Conservation (phyloP, 306 rosid species). For the Abrus pulchellus region DNA sequence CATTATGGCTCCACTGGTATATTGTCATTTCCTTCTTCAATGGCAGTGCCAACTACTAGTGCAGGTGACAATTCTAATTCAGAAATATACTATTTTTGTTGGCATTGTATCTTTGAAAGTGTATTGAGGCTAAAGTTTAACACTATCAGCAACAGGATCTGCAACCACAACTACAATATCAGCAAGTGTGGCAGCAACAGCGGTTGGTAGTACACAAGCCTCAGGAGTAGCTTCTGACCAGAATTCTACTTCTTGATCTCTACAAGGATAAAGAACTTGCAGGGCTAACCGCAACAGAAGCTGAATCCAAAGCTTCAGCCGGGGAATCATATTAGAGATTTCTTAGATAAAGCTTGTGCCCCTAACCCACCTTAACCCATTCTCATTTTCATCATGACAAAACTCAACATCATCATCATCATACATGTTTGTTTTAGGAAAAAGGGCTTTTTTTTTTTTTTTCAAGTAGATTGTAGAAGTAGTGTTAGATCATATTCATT, state of each 20-base stretch:
- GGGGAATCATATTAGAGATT: slow-evolving; percentile 2
- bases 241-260: slow-evolving; percentile 59
- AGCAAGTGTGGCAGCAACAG: slow-evolving; percentile 48
- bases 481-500: slow-evolving; percentile 63
- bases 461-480: slow-evolving; percentile 50
- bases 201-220: slow-evolving; percentile 51
- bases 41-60: slow-evolving; percentile 54
- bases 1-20: slow-evolving; percentile 70
- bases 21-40: slow-evolving; percentile 71
- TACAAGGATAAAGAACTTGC: slow-evolving; percentile 41
- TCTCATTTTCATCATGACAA: slow-evolving; percentile 50
- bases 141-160: slow-evolving; percentile 49
- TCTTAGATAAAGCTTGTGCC: slow-evolving; percentile 46
- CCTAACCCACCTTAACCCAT: slow-evolving; percentile 53
- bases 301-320: slow-evolving; percentile 34
- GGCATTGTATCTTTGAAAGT: not conserved
- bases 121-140: slow-evolving; percentile 47
- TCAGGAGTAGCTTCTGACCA: slow-evolving; percentile 66
- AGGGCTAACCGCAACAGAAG: slow-evolving; percentile 58
- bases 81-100: not conserved
- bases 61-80: slow-evolving; percentile 59
- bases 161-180: slow-evolving; percentile 31
- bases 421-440: slow-evolving; percentile 50
- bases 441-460: slow-evolving; percentile 27
- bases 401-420: slow-evolving; percentile 47